Evolutionary conservation across 768 basidiomycete genomes (phyloP), one percentile per base, ranked within the genome.

Genomic region (Floccularia luteovirens): DNA sequence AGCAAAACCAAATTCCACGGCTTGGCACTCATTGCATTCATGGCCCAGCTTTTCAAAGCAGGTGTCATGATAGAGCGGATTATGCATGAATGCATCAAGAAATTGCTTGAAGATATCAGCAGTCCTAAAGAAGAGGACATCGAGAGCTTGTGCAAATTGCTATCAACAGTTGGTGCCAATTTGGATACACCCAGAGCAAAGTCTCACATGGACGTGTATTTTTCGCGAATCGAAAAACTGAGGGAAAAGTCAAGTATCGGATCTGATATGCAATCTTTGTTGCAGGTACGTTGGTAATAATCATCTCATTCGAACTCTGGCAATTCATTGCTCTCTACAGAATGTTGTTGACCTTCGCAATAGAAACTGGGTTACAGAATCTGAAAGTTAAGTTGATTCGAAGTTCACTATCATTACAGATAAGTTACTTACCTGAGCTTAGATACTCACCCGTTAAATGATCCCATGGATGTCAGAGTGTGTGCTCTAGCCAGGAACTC

Each of bases 71-170:
- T 90, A 35, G 90, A 92, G 67, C 83, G 90, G 50, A 94, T 98
- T 66, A 99, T 98, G 89, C 88, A 92, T 69, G 88, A 91, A 62
- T 99, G 94, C 70, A 81, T 97, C 57, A 90, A 91, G 76, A 92
- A 94, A 65, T 75, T 97, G 10, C 70, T 98, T 10, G 77, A 82
- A 39, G 97, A 99, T 56, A 84, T 94, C 42, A 82, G 90, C 49
- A 88, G 90, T 53, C 96, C 92, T 0, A 92, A 97, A 55, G 94
- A 98, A 63, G 94, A 97, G 66, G 93, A 96, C 55, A 87, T 99
- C 47, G 94, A 98, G 72, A 89, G 84, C 34, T 73, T 96, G 42
- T 97, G 92, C 74, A 91, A 90, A 59, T 74, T 98, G 39, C 60
- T 99, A 38, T 75, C 83, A 14, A 97, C 94, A 4, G 89, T 97